Conservation (phyloP, 306 rosid species). For the Abrus precatorius region DNA sequence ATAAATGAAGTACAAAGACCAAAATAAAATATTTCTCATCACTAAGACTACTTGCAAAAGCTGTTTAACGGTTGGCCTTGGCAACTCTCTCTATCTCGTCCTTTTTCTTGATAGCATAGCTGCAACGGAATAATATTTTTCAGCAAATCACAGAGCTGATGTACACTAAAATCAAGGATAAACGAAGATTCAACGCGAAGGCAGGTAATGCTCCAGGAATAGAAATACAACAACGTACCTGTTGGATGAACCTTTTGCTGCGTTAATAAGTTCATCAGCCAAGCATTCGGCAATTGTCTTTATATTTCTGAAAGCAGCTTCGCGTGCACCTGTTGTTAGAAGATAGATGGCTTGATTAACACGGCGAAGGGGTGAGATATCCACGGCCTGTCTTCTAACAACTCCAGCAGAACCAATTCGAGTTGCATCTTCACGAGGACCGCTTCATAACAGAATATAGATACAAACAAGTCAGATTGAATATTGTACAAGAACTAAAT, state of each 20-base stretch:
- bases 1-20: constrained; percentile 13
- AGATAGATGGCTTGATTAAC: constrained; percentile 78
- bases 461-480: not conserved
- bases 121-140: constrained; percentile 12
- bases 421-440: constrained; percentile 79
- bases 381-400: constrained; percentile 77
- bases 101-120: constrained; percentile 50
- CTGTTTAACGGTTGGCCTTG: constrained; percentile 45
- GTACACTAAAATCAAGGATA: not conserved
- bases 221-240: constrained; percentile 44
- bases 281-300: constrained; percentile 76
- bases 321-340: constrained; percentile 73
- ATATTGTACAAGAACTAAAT: no score
- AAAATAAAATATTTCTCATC: constrained; percentile 3
- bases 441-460: constrained; percentile 45
- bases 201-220: not conserved
- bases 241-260: constrained; percentile 81
- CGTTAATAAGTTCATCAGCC: constrained; percentile 77
- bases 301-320: constrained; percentile 71
- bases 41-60: constrained; percentile 22
- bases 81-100: constrained; percentile 48
- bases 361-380: constrained; percentile 74
- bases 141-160: not conserved
- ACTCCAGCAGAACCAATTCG: constrained; percentile 80
- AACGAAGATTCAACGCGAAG: not conserved